phyloP scores from a whole-genome alignment of 805 yeast genomes.

The Debaryomyces hansenii region DNA sequence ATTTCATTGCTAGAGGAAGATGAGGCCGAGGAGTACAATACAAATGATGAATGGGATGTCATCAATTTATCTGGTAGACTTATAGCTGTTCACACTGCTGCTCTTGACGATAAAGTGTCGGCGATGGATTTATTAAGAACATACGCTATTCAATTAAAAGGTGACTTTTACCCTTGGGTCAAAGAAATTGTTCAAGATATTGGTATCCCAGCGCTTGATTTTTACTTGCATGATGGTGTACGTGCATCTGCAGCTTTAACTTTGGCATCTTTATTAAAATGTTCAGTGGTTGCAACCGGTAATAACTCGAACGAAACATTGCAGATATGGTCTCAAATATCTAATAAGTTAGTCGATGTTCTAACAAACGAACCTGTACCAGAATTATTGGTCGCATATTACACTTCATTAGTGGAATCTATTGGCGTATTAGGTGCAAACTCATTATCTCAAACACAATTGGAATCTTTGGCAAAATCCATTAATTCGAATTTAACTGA shows the following conservation, averaged over 20 bases:
- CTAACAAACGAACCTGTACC: constrained; percentile 78
- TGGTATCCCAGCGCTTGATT: constrained; percentile 84
- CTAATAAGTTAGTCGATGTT: constrained; percentile 65
- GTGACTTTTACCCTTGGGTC: constrained; percentile 80
- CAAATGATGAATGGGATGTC: constrained; percentile 94
- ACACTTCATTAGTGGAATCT: constrained; percentile 67
- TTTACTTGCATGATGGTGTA: constrained; percentile 91
- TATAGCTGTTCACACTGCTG: constrained; percentile 90
- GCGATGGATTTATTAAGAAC: constrained; percentile 86
- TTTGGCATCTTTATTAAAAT: constrained; percentile 71
- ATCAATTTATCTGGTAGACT: constrained; percentile 88
- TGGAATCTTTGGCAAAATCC: constrained; percentile 57
- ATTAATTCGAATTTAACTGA: constrained; percentile 63
- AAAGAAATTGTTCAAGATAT: constrained; percentile 74
- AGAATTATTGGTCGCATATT: constrained; percentile 77
- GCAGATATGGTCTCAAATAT: constrained; percentile 69
- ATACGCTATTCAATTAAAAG: constrained; percentile 83
- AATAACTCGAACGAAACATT: constrained; percentile 60
- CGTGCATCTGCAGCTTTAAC: constrained; percentile 87
- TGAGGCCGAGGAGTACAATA: constrained; percentile 76
- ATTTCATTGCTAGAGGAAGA: constrained; percentile 86
- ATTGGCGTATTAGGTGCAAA: constrained; percentile 66
- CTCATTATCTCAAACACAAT: constrained; percentile 54
- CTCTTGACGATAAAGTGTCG: constrained; percentile 89
- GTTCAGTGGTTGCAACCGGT: constrained; percentile 57